These are phyloP conservation scores for Suhomyces ambrosiae DNA, from an alignment of 1,139 yeast species.

Conservation along the genomic window DNA sequence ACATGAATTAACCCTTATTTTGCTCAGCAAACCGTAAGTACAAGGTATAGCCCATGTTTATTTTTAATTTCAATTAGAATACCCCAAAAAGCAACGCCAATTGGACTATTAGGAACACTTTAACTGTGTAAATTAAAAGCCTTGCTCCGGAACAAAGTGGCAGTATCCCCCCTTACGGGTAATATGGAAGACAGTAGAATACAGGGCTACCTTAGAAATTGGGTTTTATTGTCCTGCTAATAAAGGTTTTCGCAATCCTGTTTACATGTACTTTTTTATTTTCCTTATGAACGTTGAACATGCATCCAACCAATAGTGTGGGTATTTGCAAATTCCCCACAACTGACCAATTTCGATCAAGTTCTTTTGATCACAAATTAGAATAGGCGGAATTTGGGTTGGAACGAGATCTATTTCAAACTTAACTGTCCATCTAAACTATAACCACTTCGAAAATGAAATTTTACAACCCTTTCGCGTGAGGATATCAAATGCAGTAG, in stretches of 20 bases:
- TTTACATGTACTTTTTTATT: background rate
- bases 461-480: background rate
- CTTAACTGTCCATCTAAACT: background rate
- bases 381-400: too few species aligned
- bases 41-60: slow-evolving; percentile 1
- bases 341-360: too few species aligned
- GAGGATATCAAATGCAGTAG: too few species aligned
- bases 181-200: slow-evolving; percentile 1
- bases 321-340: too few species aligned
- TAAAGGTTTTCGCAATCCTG: slow-evolving; percentile 1
- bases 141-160: slow-evolving; percentile 6
- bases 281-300: background rate
- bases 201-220: slow-evolving; percentile 2
- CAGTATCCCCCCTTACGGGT: slow-evolving; percentile 9
- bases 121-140: background rate
- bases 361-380: too few species aligned
- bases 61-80: slow-evolving; percentile 3
- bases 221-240: slow-evolving; percentile 1
- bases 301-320: background rate
- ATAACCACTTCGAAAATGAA: background rate
- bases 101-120: slow-evolving; percentile 3
- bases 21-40: background rate
- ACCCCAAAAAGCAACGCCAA: slow-evolving; percentile 4
- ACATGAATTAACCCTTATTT: background rate
- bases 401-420: too few species aligned